These are phyloP conservation scores for Heterobasidion irregulare DNA, from an alignment of 1,284 basidiomycete species.

Conservation along the genomic window DNA sequence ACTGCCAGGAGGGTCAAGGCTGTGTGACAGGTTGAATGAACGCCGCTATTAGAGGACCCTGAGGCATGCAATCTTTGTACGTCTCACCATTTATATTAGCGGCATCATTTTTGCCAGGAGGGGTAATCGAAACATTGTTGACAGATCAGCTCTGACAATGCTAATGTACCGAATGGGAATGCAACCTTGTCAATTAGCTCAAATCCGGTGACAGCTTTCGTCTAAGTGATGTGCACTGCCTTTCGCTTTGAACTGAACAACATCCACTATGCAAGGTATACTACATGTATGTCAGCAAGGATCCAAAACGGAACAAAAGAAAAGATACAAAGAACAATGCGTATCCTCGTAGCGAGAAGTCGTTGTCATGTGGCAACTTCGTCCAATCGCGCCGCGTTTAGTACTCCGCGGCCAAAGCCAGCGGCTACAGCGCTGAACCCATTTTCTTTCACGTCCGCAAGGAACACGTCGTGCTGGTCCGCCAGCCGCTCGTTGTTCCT, in stretches of 20 bases:
- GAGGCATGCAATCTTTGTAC: no score
- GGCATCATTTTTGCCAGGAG: no score
- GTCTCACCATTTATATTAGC: no score
- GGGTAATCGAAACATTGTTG: no score
- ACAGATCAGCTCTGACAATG: no score
- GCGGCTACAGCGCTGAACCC: constrained; percentile 78
- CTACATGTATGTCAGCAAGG: not conserved
- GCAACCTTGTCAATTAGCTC: no score
- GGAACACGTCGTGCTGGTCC: constrained; percentile 85
- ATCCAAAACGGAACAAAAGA: not conserved
- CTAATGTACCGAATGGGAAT: no score
- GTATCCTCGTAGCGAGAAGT: not conserved
- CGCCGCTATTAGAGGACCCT: no score
- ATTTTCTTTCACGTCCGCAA: constrained; percentile 77
- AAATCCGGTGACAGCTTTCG: no score
- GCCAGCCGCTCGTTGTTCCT: constrained; percentile 77
- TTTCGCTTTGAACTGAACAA: not conserved
- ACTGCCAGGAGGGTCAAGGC: no score
- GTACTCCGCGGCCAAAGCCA: constrained; percentile 71
- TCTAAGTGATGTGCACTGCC: no score
- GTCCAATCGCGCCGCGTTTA: constrained; percentile 30
- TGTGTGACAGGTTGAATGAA: no score
- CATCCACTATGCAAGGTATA: not conserved
- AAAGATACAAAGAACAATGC: not conserved
- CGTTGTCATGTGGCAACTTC: constrained; percentile 4